A percentile compares a stretch with the other conserved stretches of the same genome.
phyloP scores from a whole-genome alignment of 768 basidiomycete genomes.

The Sarcomyxa edulis region DNA sequence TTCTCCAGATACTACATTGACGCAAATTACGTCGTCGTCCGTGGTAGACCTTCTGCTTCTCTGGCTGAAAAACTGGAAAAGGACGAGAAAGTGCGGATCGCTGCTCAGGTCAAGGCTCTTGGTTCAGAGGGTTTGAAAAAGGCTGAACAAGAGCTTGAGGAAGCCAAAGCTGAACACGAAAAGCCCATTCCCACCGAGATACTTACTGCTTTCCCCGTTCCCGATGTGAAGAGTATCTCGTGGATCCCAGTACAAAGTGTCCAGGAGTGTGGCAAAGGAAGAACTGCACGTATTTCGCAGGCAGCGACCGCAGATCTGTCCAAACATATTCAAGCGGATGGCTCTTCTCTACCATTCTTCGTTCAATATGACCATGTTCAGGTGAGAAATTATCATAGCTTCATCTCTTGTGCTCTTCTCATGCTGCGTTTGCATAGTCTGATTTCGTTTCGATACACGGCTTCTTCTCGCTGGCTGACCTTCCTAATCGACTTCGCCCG shows the following conservation, averaged over 20 bases:
- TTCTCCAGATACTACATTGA: conserved; percentile 70
- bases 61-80: conserved; percentile 77
- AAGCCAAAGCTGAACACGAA: conserved; percentile 85
- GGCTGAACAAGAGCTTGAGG: conserved; percentile 63
- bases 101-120: conserved; percentile 58
- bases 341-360: conserved; percentile 72
- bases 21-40: conserved; percentile 65
- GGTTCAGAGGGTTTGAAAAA: conserved; percentile 79
- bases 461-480: conserved; percentile 67
- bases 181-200: conserved; percentile 76
- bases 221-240: conserved; percentile 82
- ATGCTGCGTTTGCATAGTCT: conserved; percentile 46
- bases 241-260: conserved; percentile 78
- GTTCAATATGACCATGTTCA: conserved; percentile 93
- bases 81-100: conserved; percentile 75
- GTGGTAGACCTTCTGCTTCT: conserved; percentile 83
- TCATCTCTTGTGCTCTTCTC: conserved; percentile 3
- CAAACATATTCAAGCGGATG: conserved; percentile 64
- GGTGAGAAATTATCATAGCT: conserved; percentile 31
- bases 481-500: conserved; percentile 77
- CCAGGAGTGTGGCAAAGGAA: conserved; percentile 56
- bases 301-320: conserved; percentile 38
- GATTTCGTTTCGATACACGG: conserved; percentile 85
- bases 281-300: conserved; percentile 18
- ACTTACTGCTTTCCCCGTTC: conserved; percentile 83